Evolutionary conservation across 352 stramenopile species (phyloP), one percentile per base, ranked within the genome.

Genomic region (Globisporangium mamillatum): DNA sequence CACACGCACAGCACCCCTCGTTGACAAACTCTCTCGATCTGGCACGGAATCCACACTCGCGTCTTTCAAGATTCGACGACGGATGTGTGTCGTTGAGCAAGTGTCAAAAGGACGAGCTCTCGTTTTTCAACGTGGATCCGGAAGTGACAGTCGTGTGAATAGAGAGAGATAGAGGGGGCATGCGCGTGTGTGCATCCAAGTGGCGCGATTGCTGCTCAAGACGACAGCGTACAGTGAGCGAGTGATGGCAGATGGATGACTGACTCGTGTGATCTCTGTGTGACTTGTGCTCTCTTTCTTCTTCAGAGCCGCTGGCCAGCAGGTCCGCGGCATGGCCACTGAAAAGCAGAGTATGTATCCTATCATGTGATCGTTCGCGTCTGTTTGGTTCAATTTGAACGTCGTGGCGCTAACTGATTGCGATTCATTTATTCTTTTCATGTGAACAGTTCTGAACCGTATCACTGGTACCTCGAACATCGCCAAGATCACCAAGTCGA

Each of bases 401-500:
- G 10, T 12, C 22, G 8, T 57, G 52, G 22, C 22, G 18, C 53
- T 59, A 29, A 59, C 25, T 38, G 25, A 22, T 27, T 59, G 25
- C 20, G 14, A 22, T 53, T 32, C 29, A 18, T 58, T 25, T 25
- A 22, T 61, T 59, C 54, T 24, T 1, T 54, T 64, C 56, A 24
- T 38, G 25, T 48, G 54, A 64, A 25, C 68, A 81, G 75, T 93
- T 89, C 91, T 92, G 67, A 98, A 98, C 84, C 96, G 98, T 76
- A 99, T 99, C 74, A 87, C 89, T 66, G 97, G 97, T 24, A 99
- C 98, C 38, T 98, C 98, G 72, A 99, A 99, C 90, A 99, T 99
- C 68, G 89, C 94, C 73, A 99, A 99, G 90, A 99, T 99, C 86
- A 99, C 98, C 59, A 97, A 97, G 82, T 99, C 97, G 63, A 99